These are phyloP conservation scores for Cutaneotrichosporon sp. DNA, from an alignment of 1,284 basidiomycete genomes.

Conservation along the genomic window DNA sequence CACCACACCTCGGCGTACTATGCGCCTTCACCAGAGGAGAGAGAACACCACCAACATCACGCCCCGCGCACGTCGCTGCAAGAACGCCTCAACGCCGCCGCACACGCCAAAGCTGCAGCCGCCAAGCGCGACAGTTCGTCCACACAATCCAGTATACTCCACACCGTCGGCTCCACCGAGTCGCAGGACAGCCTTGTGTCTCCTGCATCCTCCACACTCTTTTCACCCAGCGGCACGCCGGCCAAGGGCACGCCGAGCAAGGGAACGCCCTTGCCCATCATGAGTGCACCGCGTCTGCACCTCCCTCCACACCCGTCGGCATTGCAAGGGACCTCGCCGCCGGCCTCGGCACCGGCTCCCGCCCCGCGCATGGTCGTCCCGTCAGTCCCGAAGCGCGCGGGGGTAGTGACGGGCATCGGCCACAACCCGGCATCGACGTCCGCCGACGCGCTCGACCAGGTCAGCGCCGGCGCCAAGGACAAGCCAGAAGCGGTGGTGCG, in stretches of 20 bases:
- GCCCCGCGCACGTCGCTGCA: constrained; percentile 26
- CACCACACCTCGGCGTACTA: constrained; percentile 25
- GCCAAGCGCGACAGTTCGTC: neutral
- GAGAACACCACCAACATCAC: neutral
- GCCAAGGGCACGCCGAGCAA: too few species aligned
- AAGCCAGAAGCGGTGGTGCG: neutral
- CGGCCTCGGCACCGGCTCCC: neutral
- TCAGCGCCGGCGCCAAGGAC: neutral
- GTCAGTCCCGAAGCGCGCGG: constrained; percentile 45
- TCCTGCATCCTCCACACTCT: neutral
- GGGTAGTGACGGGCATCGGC: constrained; percentile 40
- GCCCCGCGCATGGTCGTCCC: constrained; percentile 46
- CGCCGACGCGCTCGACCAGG: neutral
- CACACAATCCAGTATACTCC: neutral
- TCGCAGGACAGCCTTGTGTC: neutral
- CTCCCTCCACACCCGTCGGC: neutral
- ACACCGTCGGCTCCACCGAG: neutral
- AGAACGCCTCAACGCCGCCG: constrained; percentile 45
- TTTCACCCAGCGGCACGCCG: neutral
- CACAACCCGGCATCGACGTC: neutral
- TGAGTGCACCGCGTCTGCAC: neutral
- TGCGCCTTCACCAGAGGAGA: constrained; percentile 35
- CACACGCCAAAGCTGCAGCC: constrained; percentile 17
- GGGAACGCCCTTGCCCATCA: too few species aligned
- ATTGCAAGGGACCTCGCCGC: constrained; percentile 5